These are phyloP conservation scores for Cytospora leucostoma DNA, from an alignment of 2,329 filamentous ascomycete species.

Conservation along the genomic window DNA sequence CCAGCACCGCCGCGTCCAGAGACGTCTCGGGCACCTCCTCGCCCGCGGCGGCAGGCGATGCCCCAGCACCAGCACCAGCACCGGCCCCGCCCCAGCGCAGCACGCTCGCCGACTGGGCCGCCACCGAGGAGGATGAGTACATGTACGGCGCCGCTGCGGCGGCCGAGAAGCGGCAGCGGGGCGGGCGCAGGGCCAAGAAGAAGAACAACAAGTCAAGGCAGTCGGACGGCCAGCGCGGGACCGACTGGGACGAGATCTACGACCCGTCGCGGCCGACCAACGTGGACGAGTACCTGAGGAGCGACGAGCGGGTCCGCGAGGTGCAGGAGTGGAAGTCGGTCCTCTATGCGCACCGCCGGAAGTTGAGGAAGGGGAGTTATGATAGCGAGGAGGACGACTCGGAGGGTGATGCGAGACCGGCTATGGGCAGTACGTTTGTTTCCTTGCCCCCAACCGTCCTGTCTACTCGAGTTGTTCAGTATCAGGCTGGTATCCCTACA, in stretches of 20 bases:
- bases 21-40: constrained; percentile 22
- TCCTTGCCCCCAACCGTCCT: no score
- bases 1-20: constrained; percentile 31
- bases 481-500: not conserved
- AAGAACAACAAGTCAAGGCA: constrained; percentile 69
- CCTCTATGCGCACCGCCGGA: constrained; percentile 69
- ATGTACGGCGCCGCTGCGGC: constrained; percentile 57
- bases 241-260: constrained; percentile 92
- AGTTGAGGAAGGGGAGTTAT: constrained; percentile 42
- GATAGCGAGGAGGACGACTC: constrained; percentile 43
- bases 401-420: constrained; percentile 35
- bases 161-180: constrained; percentile 69
- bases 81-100: constrained; percentile 58
- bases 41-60: constrained; percentile 30
- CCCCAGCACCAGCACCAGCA: constrained; percentile 39
- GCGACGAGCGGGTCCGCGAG: constrained; percentile 80
- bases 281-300: constrained; percentile 80
- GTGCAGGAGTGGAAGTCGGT: constrained; percentile 83
- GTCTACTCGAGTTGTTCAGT: not conserved
- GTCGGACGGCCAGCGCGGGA: constrained; percentile 57
- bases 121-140: constrained; percentile 78
- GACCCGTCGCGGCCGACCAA: constrained; percentile 81
- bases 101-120: constrained; percentile 79
- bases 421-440: constrained; percentile 40
- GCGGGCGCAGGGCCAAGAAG: constrained; percentile 68